Conservation (phyloP, 768 basidiomycete species). For the Mycena leptocephala region DNA sequence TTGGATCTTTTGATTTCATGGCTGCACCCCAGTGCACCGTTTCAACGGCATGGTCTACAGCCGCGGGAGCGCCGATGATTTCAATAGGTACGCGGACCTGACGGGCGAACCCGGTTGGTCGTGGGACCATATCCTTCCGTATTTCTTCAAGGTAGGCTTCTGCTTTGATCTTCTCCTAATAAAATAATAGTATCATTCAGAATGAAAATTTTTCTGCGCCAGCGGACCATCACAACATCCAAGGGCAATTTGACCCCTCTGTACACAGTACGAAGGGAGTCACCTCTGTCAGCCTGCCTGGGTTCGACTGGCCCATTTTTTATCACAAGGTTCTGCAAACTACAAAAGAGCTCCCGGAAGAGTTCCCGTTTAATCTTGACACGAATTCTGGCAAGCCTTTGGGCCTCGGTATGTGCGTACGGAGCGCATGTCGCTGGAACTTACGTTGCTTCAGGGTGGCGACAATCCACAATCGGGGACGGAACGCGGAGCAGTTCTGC, state of each 20-base stretch:
- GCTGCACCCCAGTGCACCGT: too few species aligned
- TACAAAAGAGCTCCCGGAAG: conserved; percentile 42
- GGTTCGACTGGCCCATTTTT: conserved; percentile 49
- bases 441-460: conserved; percentile 37
- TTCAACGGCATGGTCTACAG: conserved; percentile 51
- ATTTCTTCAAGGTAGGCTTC: conserved; percentile 46
- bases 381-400: conserved; percentile 47
- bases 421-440: not conserved
- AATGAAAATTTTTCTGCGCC: conserved; percentile 55
- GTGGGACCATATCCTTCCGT: conserved; percentile 50
- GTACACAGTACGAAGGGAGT: conserved; percentile 54
- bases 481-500: conserved; percentile 49
- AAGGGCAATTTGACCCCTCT: conserved; percentile 54
- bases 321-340: conserved; percentile 45
- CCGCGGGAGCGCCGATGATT: conserved; percentile 50
- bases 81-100: conserved; percentile 46
- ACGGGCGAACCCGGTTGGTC: conserved; percentile 55
- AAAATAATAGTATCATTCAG: conserved; percentile 38
- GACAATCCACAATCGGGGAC: conserved; percentile 41
- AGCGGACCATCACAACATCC: conserved; percentile 55
- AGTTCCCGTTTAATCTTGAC: conserved; percentile 49
- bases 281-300: conserved; percentile 49
- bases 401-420: conserved; percentile 40
- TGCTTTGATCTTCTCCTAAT: not conserved
- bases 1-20: too few species aligned